phyloP scores from a whole-genome alignment of 2,329 filamentous ascomycete genomes.

The Diplodia seriata region DNA sequence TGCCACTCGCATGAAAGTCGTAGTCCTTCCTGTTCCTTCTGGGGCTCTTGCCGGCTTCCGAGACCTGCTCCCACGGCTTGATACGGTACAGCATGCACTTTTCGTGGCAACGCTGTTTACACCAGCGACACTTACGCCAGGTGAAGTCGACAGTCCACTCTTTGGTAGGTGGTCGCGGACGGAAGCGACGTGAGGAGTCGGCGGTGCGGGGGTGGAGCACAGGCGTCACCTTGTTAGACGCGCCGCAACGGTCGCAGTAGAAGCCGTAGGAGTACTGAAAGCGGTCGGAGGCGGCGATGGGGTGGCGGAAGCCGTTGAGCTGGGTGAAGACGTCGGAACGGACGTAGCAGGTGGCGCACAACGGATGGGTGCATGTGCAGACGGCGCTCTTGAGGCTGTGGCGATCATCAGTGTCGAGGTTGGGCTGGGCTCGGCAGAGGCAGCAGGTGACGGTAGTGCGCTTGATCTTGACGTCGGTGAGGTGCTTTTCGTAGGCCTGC shows the following conservation, averaged over 20 bases:
- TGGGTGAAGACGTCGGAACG: background rate
- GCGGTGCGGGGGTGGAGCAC: background rate
- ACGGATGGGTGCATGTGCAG: background rate
- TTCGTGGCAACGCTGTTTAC: background rate
- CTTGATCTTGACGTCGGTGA: slow-evolving; percentile 18
- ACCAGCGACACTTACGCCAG: slow-evolving; percentile 10
- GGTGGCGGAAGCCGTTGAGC: background rate
- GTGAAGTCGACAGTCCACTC: slow-evolving; percentile 7
- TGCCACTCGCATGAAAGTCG: background rate
- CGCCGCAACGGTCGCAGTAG: slow-evolving; percentile 18
- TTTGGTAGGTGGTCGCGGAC: background rate
- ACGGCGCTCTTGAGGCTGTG: slow-evolving; percentile 15
- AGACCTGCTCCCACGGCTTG: background rate
- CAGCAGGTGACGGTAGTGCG: background rate
- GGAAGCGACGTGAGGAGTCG: background rate
- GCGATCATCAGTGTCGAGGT: slow-evolving; percentile 1
- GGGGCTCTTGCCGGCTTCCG: background rate
- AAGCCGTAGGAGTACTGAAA: slow-evolving; percentile 6
- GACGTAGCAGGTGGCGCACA: slow-evolving; percentile 6
- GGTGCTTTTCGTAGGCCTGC: slow-evolving; percentile 3
- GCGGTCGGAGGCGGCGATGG: background rate
- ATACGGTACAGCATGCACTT: slow-evolving; percentile 11
- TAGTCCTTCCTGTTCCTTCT: slow-evolving; percentile 14
- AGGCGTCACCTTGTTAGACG: slow-evolving; percentile 14
- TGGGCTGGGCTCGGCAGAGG: background rate